A percentile compares a stretch with the other conserved stretches of the same genome.
These are phyloP conservation scores for Exophiala calicioides DNA, from an alignment of 2,329 filamentous ascomycete genomes.

Conservation along the genomic window DNA sequence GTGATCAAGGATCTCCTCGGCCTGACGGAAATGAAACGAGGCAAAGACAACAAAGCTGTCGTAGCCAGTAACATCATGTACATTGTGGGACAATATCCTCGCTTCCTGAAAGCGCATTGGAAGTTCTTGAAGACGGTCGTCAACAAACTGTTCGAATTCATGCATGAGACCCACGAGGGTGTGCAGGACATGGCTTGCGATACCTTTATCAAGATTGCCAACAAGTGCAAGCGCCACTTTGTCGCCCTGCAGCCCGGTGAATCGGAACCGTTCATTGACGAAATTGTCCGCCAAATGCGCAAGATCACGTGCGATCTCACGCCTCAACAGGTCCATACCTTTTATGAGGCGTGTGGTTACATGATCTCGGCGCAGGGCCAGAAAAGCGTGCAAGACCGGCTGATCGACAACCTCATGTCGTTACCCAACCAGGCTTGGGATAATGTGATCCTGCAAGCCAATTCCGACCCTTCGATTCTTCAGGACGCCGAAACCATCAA, in stretches of 20 bases:
- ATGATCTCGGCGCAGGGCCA: slow-evolving; percentile 99
- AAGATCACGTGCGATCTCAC: slow-evolving; percentile 95
- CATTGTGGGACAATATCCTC: slow-evolving; percentile 97
- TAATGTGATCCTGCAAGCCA: slow-evolving; percentile 85
- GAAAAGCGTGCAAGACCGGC: slow-evolving; percentile 86
- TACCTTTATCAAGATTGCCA: slow-evolving; percentile 99
- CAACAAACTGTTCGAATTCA: slow-evolving; percentile 99
- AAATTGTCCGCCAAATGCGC: slow-evolving; percentile 92
- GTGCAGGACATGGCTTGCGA: slow-evolving; percentile 99
- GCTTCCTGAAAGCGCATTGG: slow-evolving; percentile 98
- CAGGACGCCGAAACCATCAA: slow-evolving; percentile 96
- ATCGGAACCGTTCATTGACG: slow-evolving; percentile 94
- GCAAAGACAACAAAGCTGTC: slow-evolving; percentile 99
- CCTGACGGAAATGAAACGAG: slow-evolving; percentile 97
- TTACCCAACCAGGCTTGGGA: slow-evolving; percentile 95
- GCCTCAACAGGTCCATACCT: slow-evolving; percentile 96
- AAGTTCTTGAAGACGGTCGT: slow-evolving; percentile 99
- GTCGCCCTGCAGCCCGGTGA: slow-evolving; percentile 94
- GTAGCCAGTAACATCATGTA: slow-evolving; percentile 99
- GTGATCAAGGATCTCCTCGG: slow-evolving; percentile 98
- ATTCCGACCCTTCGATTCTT: slow-evolving; percentile 78
- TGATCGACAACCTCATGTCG: slow-evolving; percentile 89
- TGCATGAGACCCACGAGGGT: slow-evolving; percentile 99
- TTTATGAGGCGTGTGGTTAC: slow-evolving; percentile 98
- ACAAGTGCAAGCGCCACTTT: slow-evolving; percentile 96